phyloP scores from a whole-genome alignment of 1,284 basidiomycete species.

The Puccinia coronata region DNA sequence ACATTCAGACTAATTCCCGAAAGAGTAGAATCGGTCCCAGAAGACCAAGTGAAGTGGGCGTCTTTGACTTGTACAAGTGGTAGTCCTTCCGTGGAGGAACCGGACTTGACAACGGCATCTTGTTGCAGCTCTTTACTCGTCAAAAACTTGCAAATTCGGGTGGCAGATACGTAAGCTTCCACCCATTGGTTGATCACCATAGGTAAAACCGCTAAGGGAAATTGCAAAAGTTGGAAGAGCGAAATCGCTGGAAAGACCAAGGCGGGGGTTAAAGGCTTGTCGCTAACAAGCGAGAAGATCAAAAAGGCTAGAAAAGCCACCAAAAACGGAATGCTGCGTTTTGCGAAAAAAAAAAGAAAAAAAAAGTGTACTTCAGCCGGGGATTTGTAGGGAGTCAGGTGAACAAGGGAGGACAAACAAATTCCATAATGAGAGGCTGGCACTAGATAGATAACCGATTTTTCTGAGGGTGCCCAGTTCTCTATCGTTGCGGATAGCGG shows the following conservation, averaged over 20 bases:
- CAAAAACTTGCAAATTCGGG: constrained; percentile 77
- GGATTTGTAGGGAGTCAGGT: background rate
- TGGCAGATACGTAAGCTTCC: constrained; percentile 81
- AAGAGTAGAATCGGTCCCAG: constrained; percentile 64
- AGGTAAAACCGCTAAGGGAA: constrained; percentile 75
- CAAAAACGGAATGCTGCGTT: constrained; percentile 61
- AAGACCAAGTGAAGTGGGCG: constrained; percentile 60
- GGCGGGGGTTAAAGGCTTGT: constrained; percentile 78
- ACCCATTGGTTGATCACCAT: constrained; percentile 62
- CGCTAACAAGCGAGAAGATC: constrained; percentile 71
- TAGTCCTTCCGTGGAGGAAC: constrained; percentile 63
- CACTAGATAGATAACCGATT: constrained; percentile 71
- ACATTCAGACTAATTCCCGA: constrained; percentile 75
- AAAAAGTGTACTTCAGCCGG: constrained; percentile 5
- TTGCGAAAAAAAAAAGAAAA: background rate
- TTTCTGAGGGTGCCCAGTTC: constrained; percentile 78
- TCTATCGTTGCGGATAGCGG: constrained; percentile 77
- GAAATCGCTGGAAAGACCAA: constrained; percentile 93
- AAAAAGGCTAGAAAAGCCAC: constrained; percentile 66
- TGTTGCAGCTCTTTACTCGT: constrained; percentile 75
- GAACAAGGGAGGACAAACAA: constrained; percentile 40
- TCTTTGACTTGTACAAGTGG: constrained; percentile 66
- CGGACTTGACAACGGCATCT: constrained; percentile 67
- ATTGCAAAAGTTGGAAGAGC: constrained; percentile 83
- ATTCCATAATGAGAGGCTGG: constrained; percentile 51